phyloP scores from a whole-genome alignment of 78 protist genomes.

The Speleostelium caveatum region DNA sequence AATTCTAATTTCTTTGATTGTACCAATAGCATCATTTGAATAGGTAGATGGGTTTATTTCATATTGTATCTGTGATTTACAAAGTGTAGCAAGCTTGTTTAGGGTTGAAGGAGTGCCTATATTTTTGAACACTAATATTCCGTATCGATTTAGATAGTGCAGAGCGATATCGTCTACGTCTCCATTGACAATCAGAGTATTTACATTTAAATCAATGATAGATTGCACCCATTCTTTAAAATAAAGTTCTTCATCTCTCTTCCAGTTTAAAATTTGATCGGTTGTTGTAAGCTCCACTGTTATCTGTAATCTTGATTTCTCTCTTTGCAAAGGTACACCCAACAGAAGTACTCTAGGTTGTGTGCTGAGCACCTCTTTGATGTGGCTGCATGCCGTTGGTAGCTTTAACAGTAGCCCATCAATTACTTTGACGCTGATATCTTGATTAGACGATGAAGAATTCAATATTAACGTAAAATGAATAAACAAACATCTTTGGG shows the following conservation, averaged over 20 bases:
- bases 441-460: not conserved
- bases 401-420: not conserved
- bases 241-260: constrained; percentile 35
- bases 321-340: not conserved
- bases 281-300: constrained; percentile 1
- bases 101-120: not conserved
- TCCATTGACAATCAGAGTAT: constrained; percentile 6
- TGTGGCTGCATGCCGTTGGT: not conserved
- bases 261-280: not conserved
- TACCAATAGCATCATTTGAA: not conserved
- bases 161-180: constrained; percentile 21
- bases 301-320: constrained; percentile 3
- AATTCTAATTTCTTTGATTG: not conserved
- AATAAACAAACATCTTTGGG: no score
- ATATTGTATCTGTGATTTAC: not conserved
- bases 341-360: not conserved
- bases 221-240: not conserved
- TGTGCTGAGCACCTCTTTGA: not conserved
- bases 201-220: not conserved
- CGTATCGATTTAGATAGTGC: constrained; percentile 16
- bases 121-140: constrained; percentile 2
- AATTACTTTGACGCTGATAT: not conserved
- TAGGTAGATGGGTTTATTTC: not conserved
- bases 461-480: not conserved
- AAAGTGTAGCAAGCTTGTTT: not conserved